Evolutionary conservation across 352 stramenopile genomes (phyloP).

Genomic region (Salisapilia sapeloensis): DNA sequence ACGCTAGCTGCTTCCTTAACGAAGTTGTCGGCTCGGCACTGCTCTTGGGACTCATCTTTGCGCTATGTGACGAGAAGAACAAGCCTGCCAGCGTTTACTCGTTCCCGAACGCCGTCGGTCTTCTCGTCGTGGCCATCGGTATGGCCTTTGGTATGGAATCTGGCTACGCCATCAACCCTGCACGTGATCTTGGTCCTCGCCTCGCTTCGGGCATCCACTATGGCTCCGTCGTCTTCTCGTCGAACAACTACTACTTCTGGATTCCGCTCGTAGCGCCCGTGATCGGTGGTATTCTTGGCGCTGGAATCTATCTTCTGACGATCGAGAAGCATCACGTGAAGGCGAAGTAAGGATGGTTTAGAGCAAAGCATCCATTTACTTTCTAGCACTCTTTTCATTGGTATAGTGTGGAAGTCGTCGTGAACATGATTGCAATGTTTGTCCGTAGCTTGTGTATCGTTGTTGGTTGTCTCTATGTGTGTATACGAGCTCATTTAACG

Average conservation of each 20-base stretch:
- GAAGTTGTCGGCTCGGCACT: conserved; percentile 29
- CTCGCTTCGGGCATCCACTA: conserved; percentile 20
- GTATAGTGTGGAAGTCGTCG: too few species aligned
- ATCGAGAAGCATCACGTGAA: conserved; percentile 33
- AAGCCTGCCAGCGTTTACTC: conserved; percentile 12
- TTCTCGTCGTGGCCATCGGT: conserved; percentile 33
- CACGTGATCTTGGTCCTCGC: conserved; percentile 32
- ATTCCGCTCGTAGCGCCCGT: conserved; percentile 24
- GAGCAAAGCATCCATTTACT: too few species aligned
- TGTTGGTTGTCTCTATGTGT: too few species aligned
- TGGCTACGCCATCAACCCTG: conserved; percentile 34
- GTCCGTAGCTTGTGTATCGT: too few species aligned
- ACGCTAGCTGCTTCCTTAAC: conserved; percentile 17
- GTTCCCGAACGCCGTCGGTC: conserved; percentile 13
- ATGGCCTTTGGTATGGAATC: conserved; percentile 43
- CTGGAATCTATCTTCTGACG: conserved; percentile 17
- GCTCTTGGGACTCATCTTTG: conserved; percentile 25
- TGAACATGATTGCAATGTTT: too few species aligned
- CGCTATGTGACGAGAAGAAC: conserved; percentile 29
- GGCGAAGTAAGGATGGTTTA: too few species aligned
- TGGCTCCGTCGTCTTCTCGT: conserved; percentile 23
- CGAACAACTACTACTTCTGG: conserved; percentile 33
- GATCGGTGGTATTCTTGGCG: conserved; percentile 17
- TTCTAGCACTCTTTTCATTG: too few species aligned
- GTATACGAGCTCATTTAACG: too few species aligned